Evolutionary conservation across 2,329 filamentous ascomycete species (phyloP), one percentile per base, ranked within the genome.

Genomic region (Neonectria magnoliae): DNA sequence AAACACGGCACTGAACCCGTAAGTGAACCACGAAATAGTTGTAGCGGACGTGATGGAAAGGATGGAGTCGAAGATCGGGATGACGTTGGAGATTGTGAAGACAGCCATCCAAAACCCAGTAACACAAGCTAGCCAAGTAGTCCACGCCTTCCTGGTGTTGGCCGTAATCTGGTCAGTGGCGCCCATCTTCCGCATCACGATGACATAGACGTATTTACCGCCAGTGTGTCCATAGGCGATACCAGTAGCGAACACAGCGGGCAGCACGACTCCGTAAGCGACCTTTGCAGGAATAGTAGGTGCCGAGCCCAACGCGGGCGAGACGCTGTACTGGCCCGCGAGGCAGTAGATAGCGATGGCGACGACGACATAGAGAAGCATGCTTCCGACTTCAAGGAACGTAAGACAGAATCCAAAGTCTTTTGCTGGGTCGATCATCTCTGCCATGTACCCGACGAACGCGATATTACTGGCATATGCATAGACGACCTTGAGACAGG

Each of bases 61-160:
- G 9, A 76, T 75, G 0, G 73, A 76, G 33, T 75, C 71, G 52
- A 76, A 76, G 20, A 75, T 68, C 1, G 74, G 74, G 14, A 76
- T 75, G 33, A 71, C 73, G 1, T 76, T 76, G 0, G 73, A 70
- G 14, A 76, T 66, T 4, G 69, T 65, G 33, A 75, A 76, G 18
- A 71, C 67, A 2, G 75, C n/a, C 0, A 74, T 57, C 73, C 72
- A 75, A 27, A 75, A 75, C 1, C 45, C 20, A 0, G 67, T 74
- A 0, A 74, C 69, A 0, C 70, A 71, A 10, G 64, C 27, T 5
- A 76, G 50, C 74, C 74, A 76, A 1, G 69, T 71, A 3, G 57
- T 38, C 74, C 76, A 78, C 1, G 74, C 71, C 2, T 67, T 74
- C 31, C 68, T 10, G 18, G 66, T 74, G 27, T 71, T 69, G 0